Percentiles rank a stretch among this genome's conserved stretches.
Conservation (phyloP, 495 filamentous ascomycete species). For the Penicillium fimorum region DNA sequence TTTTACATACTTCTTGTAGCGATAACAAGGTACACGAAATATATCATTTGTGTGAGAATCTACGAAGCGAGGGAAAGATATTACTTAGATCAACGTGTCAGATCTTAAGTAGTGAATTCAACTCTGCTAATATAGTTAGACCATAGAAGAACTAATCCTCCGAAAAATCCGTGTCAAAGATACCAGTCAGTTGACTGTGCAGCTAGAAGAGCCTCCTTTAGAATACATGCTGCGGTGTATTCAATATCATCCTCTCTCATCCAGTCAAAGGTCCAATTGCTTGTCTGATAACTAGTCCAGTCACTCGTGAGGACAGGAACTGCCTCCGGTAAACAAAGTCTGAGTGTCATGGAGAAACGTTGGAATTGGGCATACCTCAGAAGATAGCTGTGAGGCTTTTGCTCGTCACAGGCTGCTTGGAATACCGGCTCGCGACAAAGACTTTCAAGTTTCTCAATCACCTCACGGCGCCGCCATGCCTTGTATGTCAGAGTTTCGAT, state of each 20-base stretch:
- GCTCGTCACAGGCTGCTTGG: neutral
- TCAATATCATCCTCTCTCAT: neutral
- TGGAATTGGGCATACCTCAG: neutral
- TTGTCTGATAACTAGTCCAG: neutral
- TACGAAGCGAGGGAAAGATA: neutral
- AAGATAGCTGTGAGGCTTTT: neutral
- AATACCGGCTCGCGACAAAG: neutral
- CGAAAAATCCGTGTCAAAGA: neutral
- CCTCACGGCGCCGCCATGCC: neutral
- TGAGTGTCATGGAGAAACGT: neutral
- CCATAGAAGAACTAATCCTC: neutral
- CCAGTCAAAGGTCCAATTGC: neutral
- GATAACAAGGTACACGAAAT: neutral
- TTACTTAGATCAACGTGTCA: neutral
- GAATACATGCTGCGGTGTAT: neutral
- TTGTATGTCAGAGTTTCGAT: constrained; percentile 1
- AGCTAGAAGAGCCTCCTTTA: neutral
- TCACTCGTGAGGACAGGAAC: neutral
- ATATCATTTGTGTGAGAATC: neutral
- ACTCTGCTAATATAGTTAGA: neutral
- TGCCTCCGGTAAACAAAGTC: neutral
- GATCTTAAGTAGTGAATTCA: neutral
- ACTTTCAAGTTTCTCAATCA: neutral
- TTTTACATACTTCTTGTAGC: neutral
- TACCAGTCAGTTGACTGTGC: constrained; percentile 2